Evolutionary conservation across 768 basidiomycete genomes (phyloP), one percentile per base, ranked within the genome.

Genomic region (Filobasidium wieringae): DNA sequence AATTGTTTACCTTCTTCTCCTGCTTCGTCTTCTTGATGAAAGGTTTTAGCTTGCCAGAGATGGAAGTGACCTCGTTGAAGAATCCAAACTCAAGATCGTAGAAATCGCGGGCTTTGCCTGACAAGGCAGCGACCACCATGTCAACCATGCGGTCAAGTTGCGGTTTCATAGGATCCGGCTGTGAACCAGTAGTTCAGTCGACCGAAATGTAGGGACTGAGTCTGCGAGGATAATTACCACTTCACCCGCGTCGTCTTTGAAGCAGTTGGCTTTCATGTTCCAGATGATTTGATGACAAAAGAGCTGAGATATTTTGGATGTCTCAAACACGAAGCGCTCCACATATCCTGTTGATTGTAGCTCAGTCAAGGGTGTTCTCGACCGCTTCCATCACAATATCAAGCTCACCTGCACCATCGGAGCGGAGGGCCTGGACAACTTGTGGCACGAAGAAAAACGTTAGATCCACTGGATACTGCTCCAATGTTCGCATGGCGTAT

Each of bases 271-370:
- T 68, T 93, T 93, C 95, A 97, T 97, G 72, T 97, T 99, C 95
- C 95, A 99, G 61, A 99, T 88, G 63, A 97, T 97, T 76, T 99
- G 95, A 70, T 99, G 95, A 69, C 95, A 99, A 77, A 99, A 99
- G 24, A 90, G 75, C 71, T 93, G 92, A 1, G 93, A 97, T 53
- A 97, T 89, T 75, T 88, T 93, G 7, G 93, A 86, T 0, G 92
- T 95, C 76, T 97, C 92, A 63, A 91, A 90, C 64, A 97, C 88
- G 79, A 96, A 99, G 22, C 84, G 83, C 58, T 86, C 82, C 29
- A 97, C 89, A 74, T 97, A 97, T 17, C 88, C 93, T 92, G 62
- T 24, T 7, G 15, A 31, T 15, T 24, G 7, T 27, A 3, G 11
- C 1, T 37, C 22, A 41, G 33, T 12, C 19, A 22, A 36, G 40